phyloP scores from a whole-genome alignment of 495 filamentous ascomycete species.

The Talaromyces liani region DNA sequence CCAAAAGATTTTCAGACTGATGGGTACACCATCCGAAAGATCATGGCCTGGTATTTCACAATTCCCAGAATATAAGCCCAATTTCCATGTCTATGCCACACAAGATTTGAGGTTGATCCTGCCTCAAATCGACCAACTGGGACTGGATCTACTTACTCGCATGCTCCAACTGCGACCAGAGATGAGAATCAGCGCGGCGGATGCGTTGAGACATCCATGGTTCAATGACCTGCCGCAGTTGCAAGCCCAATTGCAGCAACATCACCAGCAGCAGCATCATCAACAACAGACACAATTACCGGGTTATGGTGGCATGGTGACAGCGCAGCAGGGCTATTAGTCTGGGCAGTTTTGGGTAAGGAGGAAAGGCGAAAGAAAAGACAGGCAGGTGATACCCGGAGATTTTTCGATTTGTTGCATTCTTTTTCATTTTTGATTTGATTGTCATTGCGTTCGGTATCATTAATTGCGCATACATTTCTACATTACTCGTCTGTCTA shows the following conservation, averaged over 20 bases:
- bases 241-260: constrained; percentile 43
- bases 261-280: constrained; percentile 31
- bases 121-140: constrained; percentile 79
- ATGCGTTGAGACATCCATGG: constrained; percentile 85
- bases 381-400: constrained; percentile 11
- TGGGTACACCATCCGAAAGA: constrained; percentile 89
- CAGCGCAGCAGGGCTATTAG: constrained; percentile 33
- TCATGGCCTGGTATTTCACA: constrained; percentile 86
- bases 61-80: constrained; percentile 91
- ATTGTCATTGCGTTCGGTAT: neutral
- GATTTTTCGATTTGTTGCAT: constrained; percentile 1
- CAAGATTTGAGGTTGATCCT: constrained; percentile 80
- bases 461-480: constrained; percentile 15
- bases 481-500: neutral
- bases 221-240: constrained; percentile 60
- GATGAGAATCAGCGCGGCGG: constrained; percentile 76
- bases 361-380: neutral
- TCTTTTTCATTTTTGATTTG: constrained; percentile 5
- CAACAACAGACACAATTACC: constrained; percentile 23
- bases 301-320: constrained; percentile 35
- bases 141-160: constrained; percentile 74
- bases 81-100: constrained; percentile 91
- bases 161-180: constrained; percentile 95
- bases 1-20: constrained; percentile 90
- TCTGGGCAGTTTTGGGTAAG: neutral